These are phyloP conservation scores for Candida loeiensis DNA, from an alignment of 805 yeast species.

Conservation along the genomic window DNA sequence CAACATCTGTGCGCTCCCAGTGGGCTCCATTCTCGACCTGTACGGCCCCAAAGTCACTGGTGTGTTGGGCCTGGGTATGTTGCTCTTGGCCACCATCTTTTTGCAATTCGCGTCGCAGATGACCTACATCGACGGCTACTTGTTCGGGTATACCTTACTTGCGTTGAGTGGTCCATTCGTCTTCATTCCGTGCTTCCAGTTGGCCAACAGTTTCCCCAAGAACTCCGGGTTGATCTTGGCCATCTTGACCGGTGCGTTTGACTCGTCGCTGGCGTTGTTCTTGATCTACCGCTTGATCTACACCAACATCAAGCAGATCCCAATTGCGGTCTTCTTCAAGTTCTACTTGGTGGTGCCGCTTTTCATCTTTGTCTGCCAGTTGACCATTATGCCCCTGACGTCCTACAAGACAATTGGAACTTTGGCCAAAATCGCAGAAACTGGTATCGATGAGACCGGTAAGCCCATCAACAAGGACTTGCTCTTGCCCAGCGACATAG, in stretches of 20 bases:
- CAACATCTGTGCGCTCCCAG: slow-evolving; percentile 76
- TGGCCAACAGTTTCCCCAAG: slow-evolving; percentile 56
- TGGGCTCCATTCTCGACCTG: slow-evolving; percentile 73
- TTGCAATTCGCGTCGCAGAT: slow-evolving; percentile 40
- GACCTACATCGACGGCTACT: slow-evolving; percentile 54
- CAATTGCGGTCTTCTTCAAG: slow-evolving; percentile 59
- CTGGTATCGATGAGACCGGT: slow-evolving; percentile 72
- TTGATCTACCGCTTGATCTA: slow-evolving; percentile 67
- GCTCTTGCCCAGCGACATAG: slow-evolving; percentile 33
- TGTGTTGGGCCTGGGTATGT: slow-evolving; percentile 60
- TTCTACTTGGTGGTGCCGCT: slow-evolving; percentile 70
- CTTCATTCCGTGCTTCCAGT: slow-evolving; percentile 84
- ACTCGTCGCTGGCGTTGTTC: slow-evolving; percentile 86
- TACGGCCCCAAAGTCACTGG: slow-evolving; percentile 83
- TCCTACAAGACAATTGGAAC: slow-evolving; percentile 71
- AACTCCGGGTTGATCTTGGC: slow-evolving; percentile 31
- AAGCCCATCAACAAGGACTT: slow-evolving; percentile 49
- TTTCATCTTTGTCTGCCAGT: slow-evolving; percentile 71
- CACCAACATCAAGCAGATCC: slow-evolving; percentile 37
- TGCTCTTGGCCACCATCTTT: slow-evolving; percentile 53
- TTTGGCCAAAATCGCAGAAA: slow-evolving; percentile 64
- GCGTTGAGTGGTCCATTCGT: slow-evolving; percentile 95
- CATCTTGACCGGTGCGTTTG: slow-evolving; percentile 77
- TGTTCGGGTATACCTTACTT: slow-evolving; percentile 67
- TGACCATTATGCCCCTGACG: slow-evolving; percentile 73